Base-by-base conservation (phyloP, 108 stramenopile species). In the Chaetoceros tenuissimus region DNA sequence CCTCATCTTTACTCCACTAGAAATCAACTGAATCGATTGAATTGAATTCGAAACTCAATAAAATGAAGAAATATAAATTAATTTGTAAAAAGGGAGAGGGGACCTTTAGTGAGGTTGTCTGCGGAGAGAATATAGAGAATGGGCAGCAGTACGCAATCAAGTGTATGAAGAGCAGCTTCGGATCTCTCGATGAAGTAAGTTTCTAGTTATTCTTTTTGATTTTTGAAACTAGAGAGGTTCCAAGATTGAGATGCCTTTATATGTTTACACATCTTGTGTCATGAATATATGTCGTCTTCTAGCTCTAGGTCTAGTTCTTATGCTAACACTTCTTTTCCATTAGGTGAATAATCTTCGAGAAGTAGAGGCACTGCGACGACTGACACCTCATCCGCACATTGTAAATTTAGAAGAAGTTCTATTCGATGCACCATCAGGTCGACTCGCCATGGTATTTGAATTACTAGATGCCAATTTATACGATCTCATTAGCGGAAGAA, bases 391-490 rank as follows among this genome's bases (percentile, higher is more conserved):
- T 62, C 71, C 73, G 24, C 84, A 92, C 60, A 79, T 92, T 18
- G 77, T 94, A 20, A 75, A 78, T 19, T 69, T 92, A 21, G 82
- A 91, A 51, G 91, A 94, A 56, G 90, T 92, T 2, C 55, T 94
- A 20, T 92, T 82, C 28, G 90, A 94, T 62, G 80, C 85, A 49
- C 84, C 84, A 13, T 85, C 84, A 21, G 93, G 93, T 27, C 60
- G 93, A 7, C 79, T 92, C 8, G 93, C 93, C 17, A 61, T 94
- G 3, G 90, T 92, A 0, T 94, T 94, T 54, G 91, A 94, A 59
- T 67, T 94, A 40, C 77, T 94, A 77, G 88, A 89, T 48, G 85
- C 81, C n/a, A 94, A 94, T 45, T 57, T 93, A 0, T 92, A 92
- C 59, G 91, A 94, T 67, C 60, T 94, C 24, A 94, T 92, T 48